Percentiles rank a stretch among this genome's conserved stretches.
Evolutionary conservation across 495 filamentous ascomycete species (phyloP).

Genomic region (Aspergillus mulundensis): DNA sequence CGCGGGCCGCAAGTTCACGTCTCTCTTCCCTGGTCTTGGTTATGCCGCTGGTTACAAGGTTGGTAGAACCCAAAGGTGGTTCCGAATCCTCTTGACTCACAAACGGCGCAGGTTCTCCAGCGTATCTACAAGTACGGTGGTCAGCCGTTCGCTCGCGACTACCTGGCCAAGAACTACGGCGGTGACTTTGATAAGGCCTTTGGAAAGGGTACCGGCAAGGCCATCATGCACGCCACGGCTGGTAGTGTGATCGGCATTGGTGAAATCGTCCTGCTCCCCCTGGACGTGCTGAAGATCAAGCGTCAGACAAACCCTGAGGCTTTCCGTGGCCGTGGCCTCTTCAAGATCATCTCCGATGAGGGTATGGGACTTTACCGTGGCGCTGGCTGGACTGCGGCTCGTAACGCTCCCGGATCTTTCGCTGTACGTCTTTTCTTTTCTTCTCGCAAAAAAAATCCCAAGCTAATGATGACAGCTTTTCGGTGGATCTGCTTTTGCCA

Average conservation of each 20-base stretch:
- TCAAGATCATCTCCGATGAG: constrained; percentile 88
- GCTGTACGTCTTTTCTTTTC: constrained; percentile 59
- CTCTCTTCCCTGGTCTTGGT: constrained; percentile 92
- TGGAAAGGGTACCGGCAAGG: constrained; percentile 95
- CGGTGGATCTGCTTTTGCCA: constrained; percentile 95
- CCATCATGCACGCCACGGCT: constrained; percentile 94
- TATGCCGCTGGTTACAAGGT: constrained; percentile 99
- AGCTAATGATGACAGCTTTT: constrained; percentile 65
- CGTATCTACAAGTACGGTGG: constrained; percentile 98
- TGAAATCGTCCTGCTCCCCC: constrained; percentile 89
- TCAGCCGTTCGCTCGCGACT: constrained; percentile 93
- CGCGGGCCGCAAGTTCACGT: constrained; percentile 75
- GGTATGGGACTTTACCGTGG: constrained; percentile 95
- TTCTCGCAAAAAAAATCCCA: constrained; percentile 5
- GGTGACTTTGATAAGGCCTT: constrained; percentile 81
- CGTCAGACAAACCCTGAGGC: constrained; percentile 98
- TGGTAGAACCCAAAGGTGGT: constrained; percentile 9
- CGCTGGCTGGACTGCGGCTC: constrained; percentile 95
- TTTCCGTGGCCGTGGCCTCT: constrained; percentile 87
- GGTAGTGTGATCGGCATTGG: constrained; percentile 95
- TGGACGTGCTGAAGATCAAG: constrained; percentile 99
- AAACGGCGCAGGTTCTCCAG: constrained; percentile 61
- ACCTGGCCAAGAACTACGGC: constrained; percentile 76
- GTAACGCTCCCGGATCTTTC: constrained; percentile 96
- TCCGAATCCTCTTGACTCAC: constrained; percentile 8